Percentiles rank a stretch among this genome's conserved stretches.
phyloP scores from a whole-genome alignment of 2,329 filamentous ascomycete genomes.

The Colletotrichum acutatum region DNA sequence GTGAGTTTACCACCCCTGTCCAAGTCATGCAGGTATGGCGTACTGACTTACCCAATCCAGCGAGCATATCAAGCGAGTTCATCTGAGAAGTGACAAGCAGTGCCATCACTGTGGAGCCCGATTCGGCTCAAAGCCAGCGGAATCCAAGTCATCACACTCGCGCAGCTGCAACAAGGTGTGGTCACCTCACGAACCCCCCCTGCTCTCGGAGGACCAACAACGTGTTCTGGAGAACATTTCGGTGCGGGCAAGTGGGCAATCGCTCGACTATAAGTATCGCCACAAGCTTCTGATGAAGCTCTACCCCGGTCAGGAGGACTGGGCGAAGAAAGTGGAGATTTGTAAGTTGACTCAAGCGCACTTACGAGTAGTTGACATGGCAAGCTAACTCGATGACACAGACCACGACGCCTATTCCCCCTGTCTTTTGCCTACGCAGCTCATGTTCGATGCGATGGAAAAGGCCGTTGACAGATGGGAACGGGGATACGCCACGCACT shows the following conservation, averaged over 20 bases:
- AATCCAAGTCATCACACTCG: slow-evolving; percentile 31
- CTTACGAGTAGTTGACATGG: too few species aligned
- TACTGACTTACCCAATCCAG: slow-evolving; percentile 14
- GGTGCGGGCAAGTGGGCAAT: slow-evolving; percentile 27
- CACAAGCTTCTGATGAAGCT: slow-evolving; percentile 34
- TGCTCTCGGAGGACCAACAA: slow-evolving; percentile 27
- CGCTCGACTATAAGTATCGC: slow-evolving; percentile 32
- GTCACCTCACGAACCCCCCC: slow-evolving; percentile 23
- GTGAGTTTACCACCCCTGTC: slow-evolving; percentile 2
- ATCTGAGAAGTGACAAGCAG: slow-evolving; percentile 33
- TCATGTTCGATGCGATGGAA: slow-evolving; percentile 34
- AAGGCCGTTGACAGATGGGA: slow-evolving; percentile 32
- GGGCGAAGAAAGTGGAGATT: slow-evolving; percentile 30
- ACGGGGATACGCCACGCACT: slow-evolving; percentile 22
- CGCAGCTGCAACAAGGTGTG: slow-evolving; percentile 26
- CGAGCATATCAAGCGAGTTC: slow-evolving; percentile 32
- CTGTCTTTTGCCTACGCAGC: slow-evolving; percentile 25
- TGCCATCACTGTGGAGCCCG: slow-evolving; percentile 31
- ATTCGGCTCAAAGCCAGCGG: slow-evolving; percentile 28
- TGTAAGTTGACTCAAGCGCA: slow-evolving; percentile 3
- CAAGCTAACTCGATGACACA: background rate
- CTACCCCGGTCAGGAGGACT: slow-evolving; percentile 31
- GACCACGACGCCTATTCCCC: slow-evolving; percentile 33
- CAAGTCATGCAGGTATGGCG: background rate
- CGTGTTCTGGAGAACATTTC: slow-evolving; percentile 29